Base-by-base conservation (phyloP, 352 stramenopile genomes). In the Pythium aphanidermatum region DNA sequence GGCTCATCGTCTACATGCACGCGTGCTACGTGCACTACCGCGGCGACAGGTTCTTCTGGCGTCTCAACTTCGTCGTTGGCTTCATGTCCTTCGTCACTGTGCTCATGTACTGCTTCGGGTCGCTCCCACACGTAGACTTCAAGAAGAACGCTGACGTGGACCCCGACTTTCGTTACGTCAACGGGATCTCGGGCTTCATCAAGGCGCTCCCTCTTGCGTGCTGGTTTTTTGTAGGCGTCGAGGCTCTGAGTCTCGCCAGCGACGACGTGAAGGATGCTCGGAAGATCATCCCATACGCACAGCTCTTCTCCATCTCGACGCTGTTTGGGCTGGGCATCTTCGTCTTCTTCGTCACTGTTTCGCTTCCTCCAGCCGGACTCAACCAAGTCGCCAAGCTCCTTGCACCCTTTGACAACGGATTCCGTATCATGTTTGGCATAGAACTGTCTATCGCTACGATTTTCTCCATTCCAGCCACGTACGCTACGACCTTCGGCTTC, bases 171-270 rank as follows among this genome's bases (percentile, higher is more conserved):
- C 44, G 45, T 5, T 65, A 60, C 16, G 25, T 62, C 9, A 34
- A 51, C 14, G 60, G 60, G 24, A 32, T 62, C 12, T 12, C 30
- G 10, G 49, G 45, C n/a, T 68, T 64, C 14, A 35, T 68, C 20
- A 45, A 51, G 23, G 38, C 33, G 14, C 43, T 68, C 12, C 60
- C 60, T 0, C 13, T 59, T 2, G 36, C 49, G 9, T 57, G 49
- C 17, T 68, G 44, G 54, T 66, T 66, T 29, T 70, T 59, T 25
- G 51, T 70, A 8, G 61, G 61, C n/a, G 44, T 70, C 19, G 61
- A 70, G 28, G 32, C 57, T 7, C 35, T 70, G 20, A 63, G 38
- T 21, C 30, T 60, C 8, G 51, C 47, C 6, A 61, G 51, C 29
- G 46, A 57, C 27, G 47, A 70, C 24, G 51, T 63, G 3, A 16